Conservation (phyloP, 768 basidiomycete genomes). For the Candolleomyces efflorescens region DNA sequence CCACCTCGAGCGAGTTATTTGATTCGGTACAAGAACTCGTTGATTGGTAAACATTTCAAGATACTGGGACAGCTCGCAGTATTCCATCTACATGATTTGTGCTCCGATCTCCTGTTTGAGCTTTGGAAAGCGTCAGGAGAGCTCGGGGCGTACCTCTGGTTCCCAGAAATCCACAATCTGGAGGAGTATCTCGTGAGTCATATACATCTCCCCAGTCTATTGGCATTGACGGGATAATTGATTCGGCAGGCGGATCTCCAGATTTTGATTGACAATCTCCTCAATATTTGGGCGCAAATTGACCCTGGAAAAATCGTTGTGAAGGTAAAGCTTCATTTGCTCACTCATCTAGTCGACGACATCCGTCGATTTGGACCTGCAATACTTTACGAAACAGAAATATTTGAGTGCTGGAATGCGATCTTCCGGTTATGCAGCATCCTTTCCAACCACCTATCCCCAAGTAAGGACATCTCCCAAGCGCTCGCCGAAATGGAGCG, state of each 20-base stretch:
- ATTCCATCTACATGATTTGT: slow-evolving; percentile 23
- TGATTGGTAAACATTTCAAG: slow-evolving; percentile 35
- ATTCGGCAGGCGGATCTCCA: slow-evolving; percentile 13
- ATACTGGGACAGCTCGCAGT: slow-evolving; percentile 23
- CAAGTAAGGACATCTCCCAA: slow-evolving; percentile 29
- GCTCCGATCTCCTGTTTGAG: slow-evolving; percentile 16
- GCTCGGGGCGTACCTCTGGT: slow-evolving; percentile 27
- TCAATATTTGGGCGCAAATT: slow-evolving; percentile 16
- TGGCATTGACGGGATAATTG: too few species aligned
- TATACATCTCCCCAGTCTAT: too few species aligned
- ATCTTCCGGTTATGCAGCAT: slow-evolving; percentile 32
- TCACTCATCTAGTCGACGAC: slow-evolving; percentile 24
- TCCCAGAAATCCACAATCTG: slow-evolving; percentile 22
- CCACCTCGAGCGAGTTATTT: slow-evolving; percentile 25
- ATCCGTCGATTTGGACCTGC: slow-evolving; percentile 28
- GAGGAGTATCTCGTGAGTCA: slow-evolving; percentile 22
- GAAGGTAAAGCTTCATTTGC: slow-evolving; percentile 30
- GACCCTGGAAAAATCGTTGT: slow-evolving; percentile 21
- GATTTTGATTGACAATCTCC: slow-evolving; percentile 14
- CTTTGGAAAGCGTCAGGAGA: slow-evolving; percentile 28
- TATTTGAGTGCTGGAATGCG: slow-evolving; percentile 35
- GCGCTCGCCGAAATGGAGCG: slow-evolving; percentile 21
- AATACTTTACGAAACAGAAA: slow-evolving; percentile 30
- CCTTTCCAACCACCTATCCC: slow-evolving; percentile 30
- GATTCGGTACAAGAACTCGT: slow-evolving; percentile 26